Base-by-base conservation (phyloP, 164 flowering plant species). In the Berberis vulgaris region DNA sequence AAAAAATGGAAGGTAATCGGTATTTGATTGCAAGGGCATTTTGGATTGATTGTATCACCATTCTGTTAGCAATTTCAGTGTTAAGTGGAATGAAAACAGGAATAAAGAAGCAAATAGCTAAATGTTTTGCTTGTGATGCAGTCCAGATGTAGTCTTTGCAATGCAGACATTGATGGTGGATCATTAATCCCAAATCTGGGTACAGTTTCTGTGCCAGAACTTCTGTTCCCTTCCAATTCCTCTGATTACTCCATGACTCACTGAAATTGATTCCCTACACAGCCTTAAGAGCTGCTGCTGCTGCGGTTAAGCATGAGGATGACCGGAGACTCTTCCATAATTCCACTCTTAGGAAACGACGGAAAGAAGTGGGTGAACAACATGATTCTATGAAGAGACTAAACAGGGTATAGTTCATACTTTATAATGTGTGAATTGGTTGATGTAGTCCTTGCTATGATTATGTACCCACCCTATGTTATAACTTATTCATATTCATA, bases 241-340 rank as follows among this genome's bases (percentile, higher is more conserved):
- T 50, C 40, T 43, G 13, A 2, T 41, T 40, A 59, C 58, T 62
- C 41, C 7, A 2, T 73, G 41, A 9, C 45, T 41, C 45, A 38
- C 67, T 67, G 57, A 67, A 59, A 60, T 47, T 71, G 54, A 68
- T 65, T 63, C 44, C 63, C 39, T 72, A 44, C 46, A 49, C 83
- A 93, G 98, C 96, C 68, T 74, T 93, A 59, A 85, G 98, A 84
- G 96, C 96, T 66, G 98, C 98, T 1, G 96, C 98, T 65, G 78
- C 83, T 40, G 93, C 96, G 52, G 86, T 93, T 57, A 93, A 82
- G 81, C 83, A 82, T 62, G 96, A 93, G 80, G 96, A 92, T 80
- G 89, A 89, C 60, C 70, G 86, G 45, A 84, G 96, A 69, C 85
- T 88, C 57, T 88, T 92, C 72, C 96, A 88, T 63, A 88, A 84